A percentile compares a stretch with the other conserved stretches of the same genome.
These are phyloP conservation scores for Aschersonia sp. DNA, from an alignment of 2,329 filamentous ascomycete genomes.

Conservation along the genomic window DNA sequence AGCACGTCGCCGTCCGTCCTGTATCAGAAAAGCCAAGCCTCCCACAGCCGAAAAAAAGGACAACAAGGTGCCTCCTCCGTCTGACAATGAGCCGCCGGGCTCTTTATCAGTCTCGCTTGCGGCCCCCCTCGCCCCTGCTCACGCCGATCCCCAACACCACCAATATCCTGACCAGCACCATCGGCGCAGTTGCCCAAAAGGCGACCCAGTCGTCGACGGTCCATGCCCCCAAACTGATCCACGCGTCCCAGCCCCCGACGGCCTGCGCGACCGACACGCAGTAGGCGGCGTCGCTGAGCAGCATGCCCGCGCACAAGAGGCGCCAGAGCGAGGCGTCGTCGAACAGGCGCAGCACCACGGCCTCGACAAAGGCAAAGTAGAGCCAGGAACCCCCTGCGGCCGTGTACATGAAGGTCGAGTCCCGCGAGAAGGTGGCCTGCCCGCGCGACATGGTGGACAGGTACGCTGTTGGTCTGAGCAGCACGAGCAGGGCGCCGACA, in stretches of 20 bases:
- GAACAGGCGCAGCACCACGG: constrained; percentile 17
- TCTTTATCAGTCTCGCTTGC: neutral
- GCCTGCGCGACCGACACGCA: constrained; percentile 16
- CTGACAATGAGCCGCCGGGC: neutral
- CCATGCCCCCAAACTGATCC: constrained; percentile 12
- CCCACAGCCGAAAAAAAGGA: too few species aligned
- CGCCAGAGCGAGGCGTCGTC: constrained; percentile 20
- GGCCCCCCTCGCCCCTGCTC: neutral
- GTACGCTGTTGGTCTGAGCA: constrained; percentile 14
- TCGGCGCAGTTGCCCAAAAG: constrained; percentile 12
- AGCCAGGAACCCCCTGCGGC: constrained; percentile 10
- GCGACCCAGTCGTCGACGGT: constrained; percentile 14
- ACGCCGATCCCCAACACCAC: constrained; percentile 16
- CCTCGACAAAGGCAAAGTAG: constrained; percentile 21
- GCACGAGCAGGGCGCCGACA: constrained; percentile 14
- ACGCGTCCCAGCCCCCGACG: constrained; percentile 17
- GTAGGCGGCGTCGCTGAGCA: constrained; percentile 18
- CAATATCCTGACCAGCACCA: constrained; percentile 13
- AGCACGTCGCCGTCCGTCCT: too few species aligned
- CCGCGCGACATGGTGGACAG: constrained; percentile 14
- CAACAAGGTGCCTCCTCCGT: too few species aligned
- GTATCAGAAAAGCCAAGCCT: too few species aligned
- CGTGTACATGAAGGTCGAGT: constrained; percentile 10
- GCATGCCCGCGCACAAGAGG: constrained; percentile 18
- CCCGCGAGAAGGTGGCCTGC: constrained; percentile 5